phyloP scores from a whole-genome alignment of 2,329 filamentous ascomycete species.

The Ophiocordyceps camponoti-floridani region DNA sequence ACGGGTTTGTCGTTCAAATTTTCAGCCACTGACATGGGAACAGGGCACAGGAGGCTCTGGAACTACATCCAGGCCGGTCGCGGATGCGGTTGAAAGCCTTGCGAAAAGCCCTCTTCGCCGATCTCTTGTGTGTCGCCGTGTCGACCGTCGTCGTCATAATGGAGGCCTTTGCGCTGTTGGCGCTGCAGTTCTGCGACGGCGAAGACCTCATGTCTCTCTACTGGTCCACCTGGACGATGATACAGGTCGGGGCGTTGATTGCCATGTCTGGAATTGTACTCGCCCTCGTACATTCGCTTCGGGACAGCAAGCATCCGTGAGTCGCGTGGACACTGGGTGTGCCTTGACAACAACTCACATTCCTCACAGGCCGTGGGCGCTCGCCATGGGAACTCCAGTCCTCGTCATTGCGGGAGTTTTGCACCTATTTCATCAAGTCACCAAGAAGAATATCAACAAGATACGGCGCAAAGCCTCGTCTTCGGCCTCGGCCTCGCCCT shows the following conservation, averaged over 20 bases:
- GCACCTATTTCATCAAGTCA: conserved; percentile 25
- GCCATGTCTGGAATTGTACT: conserved; percentile 39
- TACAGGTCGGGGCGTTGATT: conserved; percentile 38
- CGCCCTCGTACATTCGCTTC: conserved; percentile 29
- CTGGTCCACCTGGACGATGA: conserved; percentile 43
- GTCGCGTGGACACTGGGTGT: conserved; percentile 7
- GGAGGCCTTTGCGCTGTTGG: conserved; percentile 34
- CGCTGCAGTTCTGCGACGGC: conserved; percentile 39
- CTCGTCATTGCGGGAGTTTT: conserved; percentile 37
- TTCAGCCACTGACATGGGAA: background rate
- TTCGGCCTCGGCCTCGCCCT: background rate
- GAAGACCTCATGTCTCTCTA: conserved; percentile 42
- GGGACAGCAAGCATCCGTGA: conserved; percentile 32
- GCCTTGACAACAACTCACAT: background rate
- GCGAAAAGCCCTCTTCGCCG: conserved; percentile 23
- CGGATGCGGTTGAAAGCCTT: conserved; percentile 11
- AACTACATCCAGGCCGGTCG: conserved; percentile 9
- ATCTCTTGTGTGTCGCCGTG: conserved; percentile 23
- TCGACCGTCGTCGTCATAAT: conserved; percentile 29
- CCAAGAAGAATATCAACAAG: conserved; percentile 17
- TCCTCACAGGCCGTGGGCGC: conserved; percentile 29
- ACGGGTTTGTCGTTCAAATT: background rate
- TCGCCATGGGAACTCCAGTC: conserved; percentile 41
- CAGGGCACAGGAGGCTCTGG: conserved; percentile 18
- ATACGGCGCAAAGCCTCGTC: conserved; percentile 9